Base-by-base conservation (phyloP, 2,329 filamentous ascomycete genomes). In the Xylariales sp. region DNA sequence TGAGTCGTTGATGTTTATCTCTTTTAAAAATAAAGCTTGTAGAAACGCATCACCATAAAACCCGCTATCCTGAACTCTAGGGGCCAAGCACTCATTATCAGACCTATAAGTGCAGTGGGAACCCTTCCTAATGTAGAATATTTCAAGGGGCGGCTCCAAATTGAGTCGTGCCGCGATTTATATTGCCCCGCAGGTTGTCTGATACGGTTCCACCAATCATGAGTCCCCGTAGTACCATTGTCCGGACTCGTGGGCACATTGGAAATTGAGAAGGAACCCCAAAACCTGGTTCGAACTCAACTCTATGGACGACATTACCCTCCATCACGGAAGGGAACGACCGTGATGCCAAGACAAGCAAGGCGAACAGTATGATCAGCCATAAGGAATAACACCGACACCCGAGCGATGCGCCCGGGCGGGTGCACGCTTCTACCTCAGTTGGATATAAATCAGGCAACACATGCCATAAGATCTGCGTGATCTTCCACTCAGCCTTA, bases 341-440 rank as follows among this genome's bases (percentile, higher is more conserved):
- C 36, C 36, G 36, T 31, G 24, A 29, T 39, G 36, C 36, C 36
- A 39, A 39, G 36, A 39, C 24, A 31, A 39, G 36, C n/a, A n/a
- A n/a, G n/a, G n/a, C n/a, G n/a, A n/a, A n/a, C n/a, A n/a, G n/a
- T n/a, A n/a, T n/a, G n/a, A n/a, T n/a, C n/a, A n/a, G n/a, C n/a
- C n/a, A n/a, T n/a, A n/a, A n/a, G n/a, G n/a, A n/a, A n/a, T n/a
- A n/a, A n/a, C n/a, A n/a, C n/a, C n/a, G n/a, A n/a, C n/a, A n/a
- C n/a, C n/a, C n/a, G n/a, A n/a, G n/a, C n/a, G n/a, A n/a, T n/a
- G n/a, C n/a, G n/a, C n/a, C n/a, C n/a, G n/a, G n/a, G n/a, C n/a
- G n/a, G n/a, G n/a, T n/a, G n/a, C n/a, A n/a, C n/a, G n/a, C n/a
- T n/a, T n/a, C n/a, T n/a, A n/a, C n/a, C n/a, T n/a, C n/a, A n/a